Evolutionary conservation across 768 basidiomycete genomes (phyloP), one percentile per base, ranked within the genome.

Genomic region (Leccinum barrowsii): DNA sequence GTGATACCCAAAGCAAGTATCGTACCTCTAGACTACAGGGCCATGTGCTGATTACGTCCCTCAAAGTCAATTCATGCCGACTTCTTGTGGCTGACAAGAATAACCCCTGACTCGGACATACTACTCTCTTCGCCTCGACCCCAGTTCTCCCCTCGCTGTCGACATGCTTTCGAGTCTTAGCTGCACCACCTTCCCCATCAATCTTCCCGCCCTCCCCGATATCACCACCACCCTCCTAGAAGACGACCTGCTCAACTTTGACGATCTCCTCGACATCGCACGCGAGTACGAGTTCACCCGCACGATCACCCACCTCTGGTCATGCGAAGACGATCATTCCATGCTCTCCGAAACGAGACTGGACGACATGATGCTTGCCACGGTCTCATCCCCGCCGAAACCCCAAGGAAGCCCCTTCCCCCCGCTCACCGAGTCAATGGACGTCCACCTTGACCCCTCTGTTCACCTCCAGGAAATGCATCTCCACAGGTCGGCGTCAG

Each of bases 1-100:
- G 70, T 37, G 56, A 0, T n/a, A 44, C 71, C 71, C 71, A 72
- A 73, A 74, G 71, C 73, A 72, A 73, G 67, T 72, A 70, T 70
- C 70, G 73, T 73, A 73, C 72, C 73, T 74, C 72, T 73, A 61
- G 73, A 72, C 73, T 61, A 73, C 61, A 68, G 67, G 70, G 72
- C 70, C 64, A 6, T 46, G 40, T 34, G 5, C 32, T 34, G 11
- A 4, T 6, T 7, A 4, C 2, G 4, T 6, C 1, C 2, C 3
- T 5, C 2, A 13, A 6, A 6, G 10, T 32, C 37, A 19, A 4
- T 22, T 4, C 3, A 50, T 30, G 1, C 35, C 1, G 2, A n/a
- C 47, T 7, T 7, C 1, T 2, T 3, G 65, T 26, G 67, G 67
- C 67, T 68, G 63, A 68, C 67, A 7, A 24, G 34, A 7, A 35